Base-by-base conservation (phyloP, 2,329 filamentous ascomycete species). In the Aspergillus pseudotamarii region DNA sequence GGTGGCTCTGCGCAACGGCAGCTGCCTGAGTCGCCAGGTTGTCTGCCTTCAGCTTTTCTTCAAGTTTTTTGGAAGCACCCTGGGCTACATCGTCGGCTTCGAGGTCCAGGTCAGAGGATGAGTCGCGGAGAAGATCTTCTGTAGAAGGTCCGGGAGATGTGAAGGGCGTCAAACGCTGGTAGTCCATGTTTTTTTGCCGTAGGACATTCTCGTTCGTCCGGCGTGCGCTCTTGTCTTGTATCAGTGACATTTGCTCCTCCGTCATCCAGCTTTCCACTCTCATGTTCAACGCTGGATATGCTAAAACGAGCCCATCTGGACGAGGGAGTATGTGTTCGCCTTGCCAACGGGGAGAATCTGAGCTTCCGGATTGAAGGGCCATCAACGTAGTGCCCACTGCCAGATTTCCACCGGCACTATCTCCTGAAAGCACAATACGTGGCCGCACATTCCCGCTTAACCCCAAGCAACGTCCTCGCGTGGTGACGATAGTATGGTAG, bases 191-290 rank as follows among this genome's bases (percentile, higher is more conserved):
- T 81, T 99, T 98, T 62, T 92, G 86, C 41, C 90, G 86, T 12
- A 97, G 82, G 60, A 98, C 91, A 30, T 88, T 86, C 62, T 86
- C 85, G 73, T 97, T 97, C 1, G 89, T 93, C 69, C 89, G 89
- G 28, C 93, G 86, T 74, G 89, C 89, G 62, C 88, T 86, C 12
- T 93, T 88, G 66, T 97, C 94, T 68, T 93, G 89, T 66, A 99
- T 96, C 64, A 99, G 81, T 0, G 92, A 88, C 92, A 98, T 96
- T 75, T 99, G 94, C 76, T 98, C 94, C 71, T 98, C 94, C 0
- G 92, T 94, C 94, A 99, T 98, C 95, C 95, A 99, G 77, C 94
- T 97, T 43, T 93, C 93, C 68, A 98, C 98, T 72, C 96, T 97
- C 91, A 98, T 93, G 72, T 98, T 95, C 63, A 99, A 81, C 0